A percentile compares a stretch with the other conserved stretches of the same genome.
Conservation (phyloP, 1,284 basidiomycete genomes). For the Cutaneotrichosporon sp. region DNA sequence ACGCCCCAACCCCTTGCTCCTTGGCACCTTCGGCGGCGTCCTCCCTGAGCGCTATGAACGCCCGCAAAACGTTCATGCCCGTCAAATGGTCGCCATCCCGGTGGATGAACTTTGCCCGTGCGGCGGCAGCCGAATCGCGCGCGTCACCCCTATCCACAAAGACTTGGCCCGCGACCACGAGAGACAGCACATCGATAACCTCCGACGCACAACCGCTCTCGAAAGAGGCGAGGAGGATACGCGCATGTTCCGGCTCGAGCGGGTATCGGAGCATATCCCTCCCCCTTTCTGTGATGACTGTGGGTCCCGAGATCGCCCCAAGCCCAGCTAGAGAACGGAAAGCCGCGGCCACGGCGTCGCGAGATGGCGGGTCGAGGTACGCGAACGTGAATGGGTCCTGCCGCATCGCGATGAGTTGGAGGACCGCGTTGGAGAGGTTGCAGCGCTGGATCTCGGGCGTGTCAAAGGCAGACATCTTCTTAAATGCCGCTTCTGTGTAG, state of each 20-base stretch:
- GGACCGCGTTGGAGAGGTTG: slow-evolving; percentile 74
- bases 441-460: slow-evolving; percentile 86
- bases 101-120: slow-evolving; percentile 74
- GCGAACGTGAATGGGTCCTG: slow-evolving; percentile 74
- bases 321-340: slow-evolving; percentile 73
- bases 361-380: slow-evolving; percentile 79
- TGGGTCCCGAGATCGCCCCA: slow-evolving; percentile 67
- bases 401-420: slow-evolving; percentile 79
- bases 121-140: slow-evolving; percentile 67
- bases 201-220: slow-evolving; percentile 64
- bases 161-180: slow-evolving; percentile 67
- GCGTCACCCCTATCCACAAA: slow-evolving; percentile 64
- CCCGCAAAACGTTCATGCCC: slow-evolving; percentile 75
- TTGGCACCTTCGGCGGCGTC: slow-evolving; percentile 47
- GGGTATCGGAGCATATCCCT: slow-evolving; percentile 78
- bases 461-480: slow-evolving; percentile 63
- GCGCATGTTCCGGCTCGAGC: slow-evolving; percentile 75
- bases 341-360: slow-evolving; percentile 65
- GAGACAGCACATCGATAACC: slow-evolving; percentile 72
- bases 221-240: slow-evolving; percentile 71
- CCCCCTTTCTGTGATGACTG: slow-evolving; percentile 67
- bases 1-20: slow-evolving; percentile 58
- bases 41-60: slow-evolving; percentile 62
- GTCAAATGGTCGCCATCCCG: slow-evolving; percentile 88
- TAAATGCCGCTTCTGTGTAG: slow-evolving; percentile 77